These are phyloP conservation scores for Cymodocea nodosa DNA, from an alignment of 116 monocot species.

Conservation along the genomic window DNA sequence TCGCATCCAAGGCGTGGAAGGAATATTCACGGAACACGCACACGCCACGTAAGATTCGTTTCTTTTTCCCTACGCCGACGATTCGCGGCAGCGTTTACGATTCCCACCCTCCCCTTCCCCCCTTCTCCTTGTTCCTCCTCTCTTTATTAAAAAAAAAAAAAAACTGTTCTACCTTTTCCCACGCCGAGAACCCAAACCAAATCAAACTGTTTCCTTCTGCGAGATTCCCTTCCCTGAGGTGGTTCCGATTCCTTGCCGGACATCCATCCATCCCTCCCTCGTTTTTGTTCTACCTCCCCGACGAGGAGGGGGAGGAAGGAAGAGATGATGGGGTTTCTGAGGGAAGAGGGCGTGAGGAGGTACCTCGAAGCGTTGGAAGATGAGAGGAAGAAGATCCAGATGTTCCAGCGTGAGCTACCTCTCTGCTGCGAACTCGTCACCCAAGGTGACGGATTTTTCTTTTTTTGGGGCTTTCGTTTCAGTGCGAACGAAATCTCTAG, in stretches of 20 bases:
- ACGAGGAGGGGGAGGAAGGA: neutral
- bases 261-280: no score
- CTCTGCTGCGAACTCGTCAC: slow-evolving; percentile 63
- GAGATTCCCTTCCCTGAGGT: neutral
- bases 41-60: neutral
- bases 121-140: neutral
- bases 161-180: neutral
- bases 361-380: slow-evolving; percentile 61
- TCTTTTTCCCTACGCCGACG: neutral
- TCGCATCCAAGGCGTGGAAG: neutral
- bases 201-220: neutral
- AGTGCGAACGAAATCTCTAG: neutral
- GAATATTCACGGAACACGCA: neutral
- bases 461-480: neutral
- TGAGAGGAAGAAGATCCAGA: slow-evolving; percentile 68
- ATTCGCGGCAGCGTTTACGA: no score
- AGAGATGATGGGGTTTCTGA: slow-evolving; percentile 14
- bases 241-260: no score
- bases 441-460: slow-evolving; percentile 17
- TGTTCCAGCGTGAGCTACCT: slow-evolving; percentile 77
- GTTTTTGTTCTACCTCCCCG: neutral
- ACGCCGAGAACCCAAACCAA: neutral
- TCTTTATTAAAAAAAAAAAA: no score
- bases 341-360: slow-evolving; percentile 17
- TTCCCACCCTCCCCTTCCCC: no score